Evolutionary conservation across 768 basidiomycete species (phyloP).

Genomic region (Plicaturopsis crispa): DNA sequence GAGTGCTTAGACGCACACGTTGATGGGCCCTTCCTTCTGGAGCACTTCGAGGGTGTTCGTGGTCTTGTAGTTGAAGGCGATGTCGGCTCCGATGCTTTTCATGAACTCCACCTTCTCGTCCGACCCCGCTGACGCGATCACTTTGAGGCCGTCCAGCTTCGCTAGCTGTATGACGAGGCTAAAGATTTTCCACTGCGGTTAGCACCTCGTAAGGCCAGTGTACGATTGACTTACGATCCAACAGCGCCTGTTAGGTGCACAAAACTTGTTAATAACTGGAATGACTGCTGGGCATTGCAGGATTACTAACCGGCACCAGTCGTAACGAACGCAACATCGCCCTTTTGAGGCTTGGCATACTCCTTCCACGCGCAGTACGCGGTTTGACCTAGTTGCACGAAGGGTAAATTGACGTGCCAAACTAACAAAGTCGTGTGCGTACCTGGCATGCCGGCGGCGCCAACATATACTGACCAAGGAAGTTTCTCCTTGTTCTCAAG

Average conservation of each 20-base stretch:
- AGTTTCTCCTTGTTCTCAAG: constrained; percentile 35
- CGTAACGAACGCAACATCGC: constrained; percentile 33
- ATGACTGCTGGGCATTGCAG: neutral
- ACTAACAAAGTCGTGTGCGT: no score
- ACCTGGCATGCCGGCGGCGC: constrained; percentile 39
- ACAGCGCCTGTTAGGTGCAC: constrained; percentile 35
- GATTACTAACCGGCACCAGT: constrained; percentile 26
- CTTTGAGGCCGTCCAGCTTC: constrained; percentile 47
- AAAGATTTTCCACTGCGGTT: neutral
- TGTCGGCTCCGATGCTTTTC: constrained; percentile 56
- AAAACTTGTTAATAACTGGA: no score
- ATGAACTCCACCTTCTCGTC: constrained; percentile 68
- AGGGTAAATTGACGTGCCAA: no score
- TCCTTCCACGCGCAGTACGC: constrained; percentile 35
- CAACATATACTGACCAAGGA: constrained; percentile 42
- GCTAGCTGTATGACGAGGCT: constrained; percentile 46
- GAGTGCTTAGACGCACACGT: constrained; percentile 32
- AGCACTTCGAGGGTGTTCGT: constrained; percentile 43
- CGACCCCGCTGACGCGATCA: constrained; percentile 64
- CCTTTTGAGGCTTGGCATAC: constrained; percentile 29
- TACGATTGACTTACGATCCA: constrained; percentile 34
- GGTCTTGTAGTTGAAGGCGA: constrained; percentile 72
- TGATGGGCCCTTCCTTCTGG: constrained; percentile 46
- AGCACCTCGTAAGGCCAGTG: neutral
- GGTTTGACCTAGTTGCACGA: constrained; percentile 30